Percentiles rank a stretch among this genome's conserved stretches.
Conservation (phyloP, 495 filamentous ascomycete species). For the Hypoxylon cercidicola region DNA sequence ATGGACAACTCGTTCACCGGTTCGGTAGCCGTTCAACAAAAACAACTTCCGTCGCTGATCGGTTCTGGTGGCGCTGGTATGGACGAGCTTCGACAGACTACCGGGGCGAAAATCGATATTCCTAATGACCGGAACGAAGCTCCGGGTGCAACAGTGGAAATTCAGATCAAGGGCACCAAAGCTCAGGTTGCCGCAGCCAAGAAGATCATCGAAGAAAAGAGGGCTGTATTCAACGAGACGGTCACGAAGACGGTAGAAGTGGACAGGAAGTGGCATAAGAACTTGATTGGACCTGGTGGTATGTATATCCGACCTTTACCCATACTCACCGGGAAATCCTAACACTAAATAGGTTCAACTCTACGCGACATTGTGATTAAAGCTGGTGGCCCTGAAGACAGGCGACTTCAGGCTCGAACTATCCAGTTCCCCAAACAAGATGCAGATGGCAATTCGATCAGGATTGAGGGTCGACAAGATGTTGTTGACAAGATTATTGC, state of each 20-base stretch:
- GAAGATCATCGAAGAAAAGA: conserved; percentile 85
- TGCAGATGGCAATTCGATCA: conserved; percentile 82
- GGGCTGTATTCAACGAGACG: conserved; percentile 84
- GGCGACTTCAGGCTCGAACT: conserved; percentile 79
- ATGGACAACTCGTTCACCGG: conserved; percentile 83
- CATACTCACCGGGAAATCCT: conserved; percentile 39
- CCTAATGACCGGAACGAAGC: conserved; percentile 70
- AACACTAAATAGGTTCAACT: conserved; percentile 73
- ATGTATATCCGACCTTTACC: conserved; percentile 47
- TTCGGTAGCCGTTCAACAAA: conserved; percentile 84
- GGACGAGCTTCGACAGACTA: conserved; percentile 84
- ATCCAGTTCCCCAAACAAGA: conserved; percentile 90
- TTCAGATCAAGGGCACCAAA: conserved; percentile 90
- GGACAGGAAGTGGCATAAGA: conserved; percentile 89
- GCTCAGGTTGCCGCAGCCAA: conserved; percentile 88
- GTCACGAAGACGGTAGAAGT: conserved; percentile 85
- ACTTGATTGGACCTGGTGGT: conserved; percentile 90
- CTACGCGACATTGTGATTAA: conserved; percentile 86
- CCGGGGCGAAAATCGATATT: conserved; percentile 89
- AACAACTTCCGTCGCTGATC: conserved; percentile 88
- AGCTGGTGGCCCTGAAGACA: conserved; percentile 89
- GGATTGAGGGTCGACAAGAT: conserved; percentile 80
- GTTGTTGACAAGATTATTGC: conserved; percentile 90
- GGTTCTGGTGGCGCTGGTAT: conserved; percentile 88
- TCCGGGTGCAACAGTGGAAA: conserved; percentile 75